Conservation (phyloP, 345 rosid species). For the Sonneratia caseolaris region DNA sequence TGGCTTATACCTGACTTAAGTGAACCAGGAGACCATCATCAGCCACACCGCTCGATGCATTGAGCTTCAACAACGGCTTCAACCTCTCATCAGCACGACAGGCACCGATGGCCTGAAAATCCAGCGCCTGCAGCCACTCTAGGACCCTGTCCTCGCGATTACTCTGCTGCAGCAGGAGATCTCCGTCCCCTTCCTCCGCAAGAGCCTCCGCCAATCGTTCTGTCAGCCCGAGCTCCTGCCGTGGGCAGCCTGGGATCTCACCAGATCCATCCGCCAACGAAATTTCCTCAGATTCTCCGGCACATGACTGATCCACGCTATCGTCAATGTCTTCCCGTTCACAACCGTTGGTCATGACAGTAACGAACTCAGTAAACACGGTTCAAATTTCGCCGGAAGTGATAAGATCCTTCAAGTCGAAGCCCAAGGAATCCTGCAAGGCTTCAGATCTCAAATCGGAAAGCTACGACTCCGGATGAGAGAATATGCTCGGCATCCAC, state of each 20-base stretch:
- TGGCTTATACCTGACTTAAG: slow-evolving; percentile 58
- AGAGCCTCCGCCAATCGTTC: slow-evolving; percentile 49
- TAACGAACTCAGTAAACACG: background rate
- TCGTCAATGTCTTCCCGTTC: slow-evolving; percentile 28
- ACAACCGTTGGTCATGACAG: slow-evolving; percentile 41
- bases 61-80: slow-evolving; percentile 80
- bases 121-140: slow-evolving; percentile 86
- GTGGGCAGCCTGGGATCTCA: slow-evolving; percentile 2
- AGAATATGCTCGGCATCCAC: background rate
- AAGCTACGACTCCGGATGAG: background rate
- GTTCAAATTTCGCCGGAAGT: background rate
- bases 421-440: background rate
- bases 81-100: slow-evolving; percentile 93
- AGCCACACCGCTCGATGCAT: slow-evolving; percentile 47
- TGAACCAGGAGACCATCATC: slow-evolving; percentile 76
- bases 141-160: slow-evolving; percentile 66
- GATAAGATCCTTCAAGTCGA: background rate
- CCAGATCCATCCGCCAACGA: slow-evolving; percentile 36
- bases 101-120: slow-evolving; percentile 84
- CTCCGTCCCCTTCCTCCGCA: slow-evolving; percentile 45
- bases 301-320: slow-evolving; percentile 23
- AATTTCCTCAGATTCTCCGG: slow-evolving; percentile 27
- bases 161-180: slow-evolving; percentile 49
- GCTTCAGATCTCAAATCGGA: background rate
- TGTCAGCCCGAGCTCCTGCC: slow-evolving; percentile 20